Conservation (phyloP, 768 basidiomycete species). For the Cubamyces lactineus region DNA sequence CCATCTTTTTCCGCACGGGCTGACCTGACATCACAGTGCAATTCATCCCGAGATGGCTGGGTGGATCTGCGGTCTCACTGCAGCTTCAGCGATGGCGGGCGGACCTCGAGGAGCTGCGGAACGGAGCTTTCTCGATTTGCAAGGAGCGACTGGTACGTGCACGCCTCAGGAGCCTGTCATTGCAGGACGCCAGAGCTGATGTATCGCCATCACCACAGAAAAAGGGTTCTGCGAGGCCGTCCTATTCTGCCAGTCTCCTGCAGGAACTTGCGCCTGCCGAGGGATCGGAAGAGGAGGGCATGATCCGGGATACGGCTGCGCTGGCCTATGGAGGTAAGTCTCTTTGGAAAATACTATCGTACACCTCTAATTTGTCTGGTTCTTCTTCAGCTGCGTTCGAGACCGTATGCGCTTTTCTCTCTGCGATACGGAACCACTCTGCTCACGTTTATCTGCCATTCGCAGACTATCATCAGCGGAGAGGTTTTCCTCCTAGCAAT, state of each 20-base stretch:
- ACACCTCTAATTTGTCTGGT: too few relatives aligned
- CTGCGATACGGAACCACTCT: too few relatives aligned
- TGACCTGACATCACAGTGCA: neutral
- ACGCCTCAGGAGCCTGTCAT: too few relatives aligned
- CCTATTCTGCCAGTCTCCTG: conserved; percentile 6
- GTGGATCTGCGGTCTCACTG: neutral
- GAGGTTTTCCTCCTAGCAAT: conserved; percentile 21
- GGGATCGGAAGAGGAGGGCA: conserved; percentile 3
- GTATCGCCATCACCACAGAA: neutral
- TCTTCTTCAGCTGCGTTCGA: conserved; percentile 5
- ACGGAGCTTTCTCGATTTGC: neutral
- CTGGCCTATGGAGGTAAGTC: conserved; percentile 18
- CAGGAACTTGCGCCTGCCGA: conserved; percentile 6
- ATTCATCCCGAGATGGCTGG: conserved; percentile 11
- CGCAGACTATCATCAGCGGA: conserved; percentile 4
- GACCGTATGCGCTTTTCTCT: too few relatives aligned
- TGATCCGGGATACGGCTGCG: conserved; percentile 16
- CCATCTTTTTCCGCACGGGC: too few relatives aligned
- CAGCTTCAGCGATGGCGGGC: conserved; percentile 6
- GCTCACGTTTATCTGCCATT: neutral
- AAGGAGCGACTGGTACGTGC: conserved; percentile 1
- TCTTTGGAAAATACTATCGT: too few relatives aligned
- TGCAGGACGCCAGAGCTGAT: too few relatives aligned
- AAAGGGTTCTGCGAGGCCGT: neutral
- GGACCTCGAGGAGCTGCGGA: conserved; percentile 1